phyloP scores from a whole-genome alignment of 768 basidiomycete genomes.

The Leccinum imitatum region DNA sequence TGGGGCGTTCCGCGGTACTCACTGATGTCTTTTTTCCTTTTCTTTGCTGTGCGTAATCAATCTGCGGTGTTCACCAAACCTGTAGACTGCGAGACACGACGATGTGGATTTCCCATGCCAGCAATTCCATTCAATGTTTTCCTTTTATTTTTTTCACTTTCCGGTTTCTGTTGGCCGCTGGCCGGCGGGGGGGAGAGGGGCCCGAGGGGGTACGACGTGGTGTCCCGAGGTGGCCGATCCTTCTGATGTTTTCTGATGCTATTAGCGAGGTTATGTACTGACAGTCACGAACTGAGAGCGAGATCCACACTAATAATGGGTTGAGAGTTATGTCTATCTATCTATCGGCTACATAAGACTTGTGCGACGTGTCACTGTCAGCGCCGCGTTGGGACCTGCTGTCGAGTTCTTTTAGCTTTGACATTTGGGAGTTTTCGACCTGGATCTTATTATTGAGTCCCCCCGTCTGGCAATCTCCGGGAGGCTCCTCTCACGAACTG shows the following conservation, averaged over 20 bases:
- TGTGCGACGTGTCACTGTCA: neutral
- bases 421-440: neutral
- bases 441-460: neutral
- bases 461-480: neutral
- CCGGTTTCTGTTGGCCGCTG: neutral
- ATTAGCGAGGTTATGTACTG: neutral
- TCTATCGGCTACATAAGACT: neutral
- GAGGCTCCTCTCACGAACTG: neutral
- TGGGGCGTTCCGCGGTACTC: neutral
- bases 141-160: neutral
- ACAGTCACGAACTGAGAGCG: neutral
- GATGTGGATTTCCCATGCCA: neutral
- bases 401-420: neutral
- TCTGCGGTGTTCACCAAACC: neutral
- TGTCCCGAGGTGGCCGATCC: neutral
- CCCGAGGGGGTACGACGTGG: neutral
- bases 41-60: constrained; percentile 1
- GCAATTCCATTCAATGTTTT: neutral
- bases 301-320: neutral
- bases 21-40: neutral
- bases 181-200: neutral
- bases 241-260: neutral
- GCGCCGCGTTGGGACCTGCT: neutral
- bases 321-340: neutral
- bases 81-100: neutral